Evolutionary conservation across 352 stramenopile genomes (phyloP), one percentile per base, ranked within the genome.

Genomic region (Pythium rishiriense): DNA sequence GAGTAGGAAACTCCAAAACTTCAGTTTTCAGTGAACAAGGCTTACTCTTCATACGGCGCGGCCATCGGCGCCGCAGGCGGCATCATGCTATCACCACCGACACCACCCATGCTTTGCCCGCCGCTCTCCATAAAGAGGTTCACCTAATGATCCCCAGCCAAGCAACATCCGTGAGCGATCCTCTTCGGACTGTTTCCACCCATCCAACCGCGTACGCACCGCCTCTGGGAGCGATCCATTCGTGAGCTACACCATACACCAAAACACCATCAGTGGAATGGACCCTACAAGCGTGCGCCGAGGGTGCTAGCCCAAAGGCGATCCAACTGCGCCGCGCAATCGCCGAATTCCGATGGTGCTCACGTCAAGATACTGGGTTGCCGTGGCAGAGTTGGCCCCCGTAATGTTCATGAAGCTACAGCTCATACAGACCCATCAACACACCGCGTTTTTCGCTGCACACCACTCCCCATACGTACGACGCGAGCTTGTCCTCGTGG

Each of bases 121-220:
- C 80, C 86, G 58, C 81, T 95, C 53, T 95, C 86, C 86, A 95
- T 93, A 64, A 83, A 94, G 41, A 94, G 52, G 62, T 91, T 93
- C 17, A 94, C 78, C 81, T 88, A 53, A 5, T 49, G 41, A 24
- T 57, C 25, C 31, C 22, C 12, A 42, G 35, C 12, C 35, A 60
- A 31, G 22, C n/a, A 2, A 14, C 15, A 31, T 24, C 26, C 25
- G 21, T 50, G 1, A 53, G 54, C 28, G n/a, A 39, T 26, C 47
- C 25, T 8, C 22, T 61, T 50, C 10, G 31, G n/a, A 17, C 15
- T 14, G 8, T 58, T 64, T 53, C 39, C 31, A 48, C 39, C 28
- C 24, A 24, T 21, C 19, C 14, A 8, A 17, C 1, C 5, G 4
- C 5, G 1, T 14, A 71, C 83, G 22, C 37, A 93, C 82, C 28